phyloP scores from a whole-genome alignment of 352 stramenopile genomes.

The Phytophthora pini region DNA sequence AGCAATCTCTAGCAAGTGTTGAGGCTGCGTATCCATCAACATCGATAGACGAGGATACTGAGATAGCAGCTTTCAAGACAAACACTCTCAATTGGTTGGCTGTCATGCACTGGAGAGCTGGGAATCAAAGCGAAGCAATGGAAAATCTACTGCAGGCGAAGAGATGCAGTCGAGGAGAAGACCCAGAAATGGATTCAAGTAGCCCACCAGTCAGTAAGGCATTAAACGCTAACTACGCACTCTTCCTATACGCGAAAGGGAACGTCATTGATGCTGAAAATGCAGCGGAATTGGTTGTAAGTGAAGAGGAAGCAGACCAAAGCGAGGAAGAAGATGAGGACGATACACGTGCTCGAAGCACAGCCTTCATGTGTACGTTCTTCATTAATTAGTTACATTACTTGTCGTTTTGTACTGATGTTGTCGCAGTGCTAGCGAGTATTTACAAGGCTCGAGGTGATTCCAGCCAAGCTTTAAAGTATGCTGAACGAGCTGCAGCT shows the following conservation, averaged over 20 bases:
- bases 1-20: constrained; percentile 33
- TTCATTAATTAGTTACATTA: not conserved
- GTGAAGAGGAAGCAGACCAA: constrained; percentile 17
- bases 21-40: constrained; percentile 3
- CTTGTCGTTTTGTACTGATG: constrained; percentile 3
- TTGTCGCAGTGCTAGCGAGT: constrained; percentile 36
- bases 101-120: constrained; percentile 38
- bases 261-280: constrained; percentile 39
- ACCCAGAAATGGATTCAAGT: not conserved
- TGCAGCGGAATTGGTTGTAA: constrained; percentile 33
- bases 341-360: constrained; percentile 32
- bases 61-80: constrained; percentile 30
- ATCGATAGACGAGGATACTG: not conserved
- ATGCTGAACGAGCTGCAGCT: constrained; percentile 29
- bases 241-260: constrained; percentile 49
- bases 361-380: constrained; percentile 35
- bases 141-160: constrained; percentile 47
- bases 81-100: constrained; percentile 54
- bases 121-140: constrained; percentile 45
- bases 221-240: constrained; percentile 51
- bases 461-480: constrained; percentile 20
- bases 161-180: constrained; percentile 21
- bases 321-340: constrained; percentile 15
- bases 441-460: constrained; percentile 35
- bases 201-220: constrained; percentile 27